These are phyloP conservation scores for Chlorophyllum brunneum DNA, from an alignment of 768 basidiomycete species.

Conservation along the genomic window DNA sequence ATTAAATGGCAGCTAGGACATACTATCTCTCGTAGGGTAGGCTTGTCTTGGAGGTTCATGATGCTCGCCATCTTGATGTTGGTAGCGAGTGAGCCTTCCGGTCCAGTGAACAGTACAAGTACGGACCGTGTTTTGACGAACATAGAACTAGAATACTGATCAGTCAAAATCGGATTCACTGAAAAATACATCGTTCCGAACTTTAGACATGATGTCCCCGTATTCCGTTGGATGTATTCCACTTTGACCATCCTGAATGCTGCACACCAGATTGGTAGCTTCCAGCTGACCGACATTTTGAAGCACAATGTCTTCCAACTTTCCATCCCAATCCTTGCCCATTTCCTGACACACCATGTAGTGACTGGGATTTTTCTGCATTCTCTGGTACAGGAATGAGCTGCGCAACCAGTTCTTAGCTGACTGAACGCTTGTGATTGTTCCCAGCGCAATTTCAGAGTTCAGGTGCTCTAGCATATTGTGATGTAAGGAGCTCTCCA, in stretches of 20 bases:
- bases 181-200: slow-evolving; percentile 20
- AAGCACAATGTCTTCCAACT: slow-evolving; percentile 70
- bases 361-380: slow-evolving; percentile 77
- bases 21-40: slow-evolving; percentile 67
- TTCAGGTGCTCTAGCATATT: slow-evolving; percentile 91
- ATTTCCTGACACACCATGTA: slow-evolving; percentile 57
- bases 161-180: no score
- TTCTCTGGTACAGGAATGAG: slow-evolving; percentile 84
- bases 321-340: slow-evolving; percentile 51
- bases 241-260: slow-evolving; percentile 29
- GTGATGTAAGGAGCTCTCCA: slow-evolving; percentile 83
- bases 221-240: slow-evolving; percentile 60
- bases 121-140: slow-evolving; percentile 63
- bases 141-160: slow-evolving; percentile 54
- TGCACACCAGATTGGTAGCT: slow-evolving; percentile 55
- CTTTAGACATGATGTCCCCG: slow-evolving; percentile 88
- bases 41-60: slow-evolving; percentile 50
- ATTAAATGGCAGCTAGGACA: slow-evolving; percentile 19
- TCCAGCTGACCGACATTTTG: slow-evolving; percentile 60
- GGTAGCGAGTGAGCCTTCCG: background rate
- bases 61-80: slow-evolving; percentile 59
- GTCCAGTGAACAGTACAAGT: background rate
- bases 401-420: slow-evolving; percentile 82
- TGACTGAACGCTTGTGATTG: slow-evolving; percentile 63
- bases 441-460: slow-evolving; percentile 86